Percentiles rank a stretch among this genome's conserved stretches.
Evolutionary conservation across 257 asterid species (phyloP).

Genomic region (Primulina tabacum): DNA sequence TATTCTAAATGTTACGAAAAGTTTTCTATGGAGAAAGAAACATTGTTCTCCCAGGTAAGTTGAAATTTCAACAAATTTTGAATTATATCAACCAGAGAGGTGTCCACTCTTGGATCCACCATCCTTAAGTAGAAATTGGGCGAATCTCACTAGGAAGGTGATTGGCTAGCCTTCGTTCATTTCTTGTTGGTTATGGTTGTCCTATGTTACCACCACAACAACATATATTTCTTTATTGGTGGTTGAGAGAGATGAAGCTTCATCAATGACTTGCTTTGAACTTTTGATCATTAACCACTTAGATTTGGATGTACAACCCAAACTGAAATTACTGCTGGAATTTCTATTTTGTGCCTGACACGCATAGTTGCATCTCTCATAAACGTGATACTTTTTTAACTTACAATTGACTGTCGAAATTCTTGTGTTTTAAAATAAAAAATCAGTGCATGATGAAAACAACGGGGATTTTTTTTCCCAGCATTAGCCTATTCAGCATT

Average conservation of each 20-base stretch:
- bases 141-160: background rate
- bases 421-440: slow-evolving; percentile 13
- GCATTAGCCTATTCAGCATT: background rate
- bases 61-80: background rate
- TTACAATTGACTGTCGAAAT: background rate
- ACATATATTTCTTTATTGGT: background rate
- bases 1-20: background rate
- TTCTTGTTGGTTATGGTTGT: background rate
- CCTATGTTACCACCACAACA: background rate
- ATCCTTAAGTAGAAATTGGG: background rate
- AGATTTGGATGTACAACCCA: background rate
- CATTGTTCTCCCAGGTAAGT: too few species aligned
- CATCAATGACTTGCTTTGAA: background rate
- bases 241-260: background rate
- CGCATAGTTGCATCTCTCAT: background rate
- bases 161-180: background rate
- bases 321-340: slow-evolving; percentile 17
- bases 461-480: background rate
- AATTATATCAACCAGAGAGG: background rate
- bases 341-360: slow-evolving; percentile 1
- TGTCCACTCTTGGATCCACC: background rate
- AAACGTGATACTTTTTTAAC: slow-evolving; percentile 1
- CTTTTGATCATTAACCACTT: slow-evolving; percentile 2
- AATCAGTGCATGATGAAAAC: slow-evolving; percentile 6
- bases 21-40: background rate